Conservation (phyloP, 257 asterid genomes). For the Ajuga chamaepitys region DNA sequence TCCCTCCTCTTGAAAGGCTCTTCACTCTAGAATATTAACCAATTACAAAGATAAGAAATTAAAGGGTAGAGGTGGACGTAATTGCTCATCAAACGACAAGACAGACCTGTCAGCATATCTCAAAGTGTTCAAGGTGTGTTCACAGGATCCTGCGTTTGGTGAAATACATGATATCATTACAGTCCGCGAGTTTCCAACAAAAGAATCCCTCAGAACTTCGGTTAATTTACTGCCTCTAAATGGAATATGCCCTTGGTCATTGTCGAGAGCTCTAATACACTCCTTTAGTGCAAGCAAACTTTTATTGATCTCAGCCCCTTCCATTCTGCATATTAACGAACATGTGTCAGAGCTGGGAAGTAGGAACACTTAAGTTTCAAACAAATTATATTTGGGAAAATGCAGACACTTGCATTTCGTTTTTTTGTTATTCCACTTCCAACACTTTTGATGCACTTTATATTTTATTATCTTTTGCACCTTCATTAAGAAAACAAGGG, state of each 20-base stretch:
- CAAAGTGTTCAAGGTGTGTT: constrained; percentile 88
- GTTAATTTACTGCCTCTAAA: constrained; percentile 98
- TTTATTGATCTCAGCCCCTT: constrained; percentile 99
- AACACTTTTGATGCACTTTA: no score
- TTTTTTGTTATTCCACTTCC: no score
- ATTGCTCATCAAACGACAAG: background rate
- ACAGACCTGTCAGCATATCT: constrained; percentile 94
- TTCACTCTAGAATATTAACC: constrained; percentile 53
- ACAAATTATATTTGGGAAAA: no score
- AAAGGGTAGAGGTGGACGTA: background rate
- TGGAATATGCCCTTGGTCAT: constrained; percentile 96
- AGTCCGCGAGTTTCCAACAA: constrained; percentile 92
- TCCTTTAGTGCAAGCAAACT: constrained; percentile 97
- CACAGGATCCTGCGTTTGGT: constrained; percentile 92
- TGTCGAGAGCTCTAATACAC: constrained; percentile 98
- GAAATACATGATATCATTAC: constrained; percentile 95
- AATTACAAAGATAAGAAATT: constrained; percentile 1
- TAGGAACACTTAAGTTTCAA: background rate
- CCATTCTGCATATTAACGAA: constrained; percentile 60
- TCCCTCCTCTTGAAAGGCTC: constrained; percentile 83
- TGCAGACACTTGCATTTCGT: no score
- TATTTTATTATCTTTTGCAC: no score
- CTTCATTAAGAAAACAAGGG: no score
- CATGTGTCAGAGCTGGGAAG: background rate
- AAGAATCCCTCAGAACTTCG: constrained; percentile 89